Conservation (phyloP, 2,329 filamentous ascomycete species). For the Ceratocystis colombiana region DNA sequence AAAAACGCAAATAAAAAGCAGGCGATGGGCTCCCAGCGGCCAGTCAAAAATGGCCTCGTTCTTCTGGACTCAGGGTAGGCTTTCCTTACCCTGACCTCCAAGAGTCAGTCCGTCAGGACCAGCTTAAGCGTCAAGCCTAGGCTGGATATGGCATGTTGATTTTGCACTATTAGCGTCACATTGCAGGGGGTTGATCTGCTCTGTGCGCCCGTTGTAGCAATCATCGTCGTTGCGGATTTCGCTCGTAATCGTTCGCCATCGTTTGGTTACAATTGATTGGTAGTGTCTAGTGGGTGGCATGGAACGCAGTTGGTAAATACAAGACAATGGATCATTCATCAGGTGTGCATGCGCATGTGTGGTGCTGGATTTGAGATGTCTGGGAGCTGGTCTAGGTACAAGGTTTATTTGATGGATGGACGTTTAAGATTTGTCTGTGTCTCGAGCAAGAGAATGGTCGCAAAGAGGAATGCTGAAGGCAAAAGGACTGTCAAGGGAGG, state of each 20-base stretch:
- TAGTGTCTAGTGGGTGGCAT: not conserved
- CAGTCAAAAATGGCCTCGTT: not conserved
- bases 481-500: not conserved
- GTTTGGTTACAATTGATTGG: not conserved
- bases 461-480: too few relatives aligned
- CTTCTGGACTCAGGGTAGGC: not conserved
- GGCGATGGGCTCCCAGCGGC: too few relatives aligned
- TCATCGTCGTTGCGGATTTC: not conserved
- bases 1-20: not conserved
- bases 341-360: too few relatives aligned
- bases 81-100: not conserved
- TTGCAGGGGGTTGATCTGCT: slow-evolving; percentile 10
- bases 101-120: not conserved
- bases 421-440: slow-evolving; percentile 4
- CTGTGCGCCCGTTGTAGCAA: slow-evolving; percentile 12
- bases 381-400: not conserved
- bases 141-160: slow-evolving; percentile 9
- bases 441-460: not conserved
- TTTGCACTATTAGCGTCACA: slow-evolving; percentile 10
- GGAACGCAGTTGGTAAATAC: not conserved
- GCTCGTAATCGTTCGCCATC: not conserved
- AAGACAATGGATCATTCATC: too few relatives aligned
- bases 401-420: not conserved
- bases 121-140: slow-evolving; percentile 6
- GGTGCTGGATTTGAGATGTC: too few relatives aligned